These are phyloP conservation scores for Petunia secreta DNA, from an alignment of 257 asterid species.

Conservation along the genomic window DNA sequence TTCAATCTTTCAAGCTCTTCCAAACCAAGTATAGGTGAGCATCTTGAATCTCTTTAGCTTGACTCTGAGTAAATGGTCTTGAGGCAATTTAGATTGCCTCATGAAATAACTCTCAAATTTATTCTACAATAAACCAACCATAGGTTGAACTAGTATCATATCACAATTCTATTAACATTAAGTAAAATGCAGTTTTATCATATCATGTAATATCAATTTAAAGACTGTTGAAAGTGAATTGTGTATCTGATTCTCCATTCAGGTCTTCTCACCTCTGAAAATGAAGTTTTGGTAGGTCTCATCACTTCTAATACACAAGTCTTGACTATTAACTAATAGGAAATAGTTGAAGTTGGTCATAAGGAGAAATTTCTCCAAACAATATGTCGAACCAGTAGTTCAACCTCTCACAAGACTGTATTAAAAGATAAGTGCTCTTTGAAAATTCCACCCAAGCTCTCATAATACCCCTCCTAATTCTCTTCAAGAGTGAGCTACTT, in stretches of 20 bases:
- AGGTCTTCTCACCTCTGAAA: neutral
- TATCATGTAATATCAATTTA: too few species aligned
- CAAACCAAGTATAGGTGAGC: too few species aligned
- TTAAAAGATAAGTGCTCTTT: neutral
- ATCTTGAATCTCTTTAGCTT: too few species aligned
- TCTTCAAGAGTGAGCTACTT: neutral
- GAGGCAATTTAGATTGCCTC: too few species aligned
- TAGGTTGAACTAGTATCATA: too few species aligned
- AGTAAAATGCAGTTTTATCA: too few species aligned
- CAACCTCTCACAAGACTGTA: neutral
- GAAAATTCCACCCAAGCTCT: neutral
- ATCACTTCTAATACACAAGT: neutral
- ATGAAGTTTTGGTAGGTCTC: constrained; percentile 4
- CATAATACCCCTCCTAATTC: neutral
- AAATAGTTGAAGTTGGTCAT: constrained; percentile 17
- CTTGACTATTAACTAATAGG: neutral
- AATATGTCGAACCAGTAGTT: constrained; percentile 11
- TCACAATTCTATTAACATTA: too few species aligned
- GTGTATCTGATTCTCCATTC: constrained; percentile 15
- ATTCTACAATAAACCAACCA: too few species aligned
- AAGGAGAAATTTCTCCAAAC: neutral
- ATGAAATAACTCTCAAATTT: too few species aligned
- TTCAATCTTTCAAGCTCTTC: too few species aligned
- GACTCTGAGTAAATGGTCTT: too few species aligned
- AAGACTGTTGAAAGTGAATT: neutral